phyloP scores from a whole-genome alignment of 1,284 basidiomycete genomes.

The Tilletia caries region DNA sequence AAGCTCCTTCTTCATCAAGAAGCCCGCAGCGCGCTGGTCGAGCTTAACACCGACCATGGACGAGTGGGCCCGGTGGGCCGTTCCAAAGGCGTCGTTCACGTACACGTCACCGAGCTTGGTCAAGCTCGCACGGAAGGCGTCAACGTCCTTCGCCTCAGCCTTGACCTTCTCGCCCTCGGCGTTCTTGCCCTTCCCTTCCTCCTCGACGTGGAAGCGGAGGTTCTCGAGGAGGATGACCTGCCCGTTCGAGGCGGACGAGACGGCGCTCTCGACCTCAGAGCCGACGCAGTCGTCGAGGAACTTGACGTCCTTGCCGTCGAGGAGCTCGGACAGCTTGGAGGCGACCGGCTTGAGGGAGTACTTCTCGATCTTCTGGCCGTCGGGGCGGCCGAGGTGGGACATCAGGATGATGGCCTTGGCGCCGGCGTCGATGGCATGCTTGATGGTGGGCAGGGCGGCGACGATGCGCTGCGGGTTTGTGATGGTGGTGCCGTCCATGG shows the following conservation, averaged over 20 bases:
- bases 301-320: constrained; percentile 58
- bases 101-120: constrained; percentile 94
- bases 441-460: constrained; percentile 91
- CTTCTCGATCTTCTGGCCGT: constrained; percentile 83
- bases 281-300: constrained; percentile 88
- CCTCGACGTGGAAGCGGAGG: constrained; percentile 95
- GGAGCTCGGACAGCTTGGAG: constrained; percentile 55
- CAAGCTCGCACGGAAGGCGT: constrained; percentile 78
- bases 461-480: constrained; percentile 94
- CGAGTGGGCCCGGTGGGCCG: constrained; percentile 95
- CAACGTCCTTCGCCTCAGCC: constrained; percentile 77
- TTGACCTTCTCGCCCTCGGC: constrained; percentile 88
- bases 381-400: constrained; percentile 96
- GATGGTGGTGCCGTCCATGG: constrained; percentile 76
- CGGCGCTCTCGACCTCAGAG: constrained; percentile 71
- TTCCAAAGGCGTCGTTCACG: constrained; percentile 98
- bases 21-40: constrained; percentile 87
- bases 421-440: constrained; percentile 84
- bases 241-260: constrained; percentile 69
- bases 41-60: constrained; percentile 97
- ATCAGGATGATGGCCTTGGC: constrained; percentile 84
- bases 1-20: constrained; percentile 97
- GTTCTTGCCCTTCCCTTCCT: constrained; percentile 91
- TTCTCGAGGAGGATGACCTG: constrained; percentile 93
- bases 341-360: constrained; percentile 86